A percentile compares a stretch with the other conserved stretches of the same genome.
Conservation (phyloP, 1,284 basidiomycete genomes). For the Rhodotorula sp. region DNA sequence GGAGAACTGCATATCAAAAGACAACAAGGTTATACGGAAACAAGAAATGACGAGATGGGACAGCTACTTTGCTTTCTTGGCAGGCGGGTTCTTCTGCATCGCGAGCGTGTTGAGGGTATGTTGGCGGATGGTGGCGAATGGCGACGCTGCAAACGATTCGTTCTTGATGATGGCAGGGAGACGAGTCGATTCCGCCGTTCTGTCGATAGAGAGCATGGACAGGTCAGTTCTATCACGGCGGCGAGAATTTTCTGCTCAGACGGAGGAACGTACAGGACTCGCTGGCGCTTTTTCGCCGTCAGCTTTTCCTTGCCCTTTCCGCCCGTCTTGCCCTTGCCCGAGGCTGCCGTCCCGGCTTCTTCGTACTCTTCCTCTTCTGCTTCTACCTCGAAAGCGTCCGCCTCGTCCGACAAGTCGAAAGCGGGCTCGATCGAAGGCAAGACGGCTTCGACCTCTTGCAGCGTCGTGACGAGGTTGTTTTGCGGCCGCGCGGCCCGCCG, state of each 20-base stretch:
- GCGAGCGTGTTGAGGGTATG: constrained; percentile 76
- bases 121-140: constrained; percentile 72
- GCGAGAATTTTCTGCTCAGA: background rate
- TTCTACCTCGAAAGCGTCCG: constrained; percentile 45
- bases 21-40: too few relatives aligned
- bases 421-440: constrained; percentile 51
- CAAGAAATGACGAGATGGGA: constrained; percentile 14
- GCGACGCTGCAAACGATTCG: constrained; percentile 64
- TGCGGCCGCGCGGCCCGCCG: constrained; percentile 67
- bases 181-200: constrained; percentile 64
- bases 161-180: constrained; percentile 69
- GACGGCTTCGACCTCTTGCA: constrained; percentile 61
- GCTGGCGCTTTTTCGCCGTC: constrained; percentile 64
- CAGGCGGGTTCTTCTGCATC: constrained; percentile 27
- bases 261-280: constrained; percentile 61
- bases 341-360: constrained; percentile 23
- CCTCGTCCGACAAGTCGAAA: constrained; percentile 49
- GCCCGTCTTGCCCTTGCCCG: constrained; percentile 36
- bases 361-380: constrained; percentile 52
- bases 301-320: constrained; percentile 58
- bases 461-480: constrained; percentile 58
- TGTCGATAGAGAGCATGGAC: constrained; percentile 45
- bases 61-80: constrained; percentile 2
- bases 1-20: background rate
- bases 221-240: background rate